phyloP scores from a whole-genome alignment of 169 alveolate genomes.

The Plasmodium malariae region DNA sequence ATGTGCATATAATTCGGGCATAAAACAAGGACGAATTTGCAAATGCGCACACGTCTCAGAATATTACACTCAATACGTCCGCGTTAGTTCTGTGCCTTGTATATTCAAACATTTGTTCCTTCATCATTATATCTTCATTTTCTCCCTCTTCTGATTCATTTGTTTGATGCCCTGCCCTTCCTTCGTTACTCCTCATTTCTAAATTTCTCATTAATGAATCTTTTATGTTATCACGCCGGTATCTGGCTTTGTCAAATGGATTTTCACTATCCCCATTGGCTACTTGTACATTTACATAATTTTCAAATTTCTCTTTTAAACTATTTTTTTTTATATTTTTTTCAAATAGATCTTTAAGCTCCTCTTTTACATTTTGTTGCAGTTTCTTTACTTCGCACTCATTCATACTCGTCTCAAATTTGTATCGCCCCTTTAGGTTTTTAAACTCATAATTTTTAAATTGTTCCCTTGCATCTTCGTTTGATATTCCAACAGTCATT shows the following conservation, averaged over 20 bases:
- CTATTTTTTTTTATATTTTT: conserved; percentile 23
- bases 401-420: conserved; percentile 43
- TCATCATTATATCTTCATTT: background rate
- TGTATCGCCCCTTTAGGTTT: conserved; percentile 30
- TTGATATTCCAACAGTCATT: too few species aligned
- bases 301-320: conserved; percentile 10
- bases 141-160: background rate
- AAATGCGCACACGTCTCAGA: background rate
- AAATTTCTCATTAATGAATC: background rate
- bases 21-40: too few species aligned
- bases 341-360: conserved; percentile 44
- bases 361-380: conserved; percentile 34
- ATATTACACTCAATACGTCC: conserved; percentile 6
- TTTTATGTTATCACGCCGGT: background rate
- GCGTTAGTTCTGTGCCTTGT: conserved; percentile 10
- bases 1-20: background rate
- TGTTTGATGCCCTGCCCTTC: too few species aligned
- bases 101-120: background rate
- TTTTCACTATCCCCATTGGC: background rate
- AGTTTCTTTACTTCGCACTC: conserved; percentile 46
- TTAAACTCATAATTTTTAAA: conserved; percentile 24
- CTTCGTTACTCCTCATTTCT: background rate
- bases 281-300: conserved; percentile 2
- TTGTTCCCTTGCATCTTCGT: too few species aligned
- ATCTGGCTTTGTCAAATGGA: background rate